Conservation (phyloP, 352 stramenopile genomes). For the Phytopythium ostracodes region DNA sequence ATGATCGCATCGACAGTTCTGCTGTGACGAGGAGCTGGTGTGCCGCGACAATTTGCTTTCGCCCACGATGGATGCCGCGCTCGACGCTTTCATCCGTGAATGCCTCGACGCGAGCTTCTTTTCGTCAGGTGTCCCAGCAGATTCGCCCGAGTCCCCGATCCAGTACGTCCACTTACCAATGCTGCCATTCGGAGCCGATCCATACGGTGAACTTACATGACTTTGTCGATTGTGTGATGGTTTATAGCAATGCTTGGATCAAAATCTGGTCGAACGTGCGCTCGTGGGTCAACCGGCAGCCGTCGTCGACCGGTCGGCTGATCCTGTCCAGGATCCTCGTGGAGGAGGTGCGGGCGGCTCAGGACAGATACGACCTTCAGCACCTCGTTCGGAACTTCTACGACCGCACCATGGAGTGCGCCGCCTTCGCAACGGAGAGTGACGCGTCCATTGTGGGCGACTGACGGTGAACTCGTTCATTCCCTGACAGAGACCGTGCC, state of each 20-base stretch:
- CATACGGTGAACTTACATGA: no score
- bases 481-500: no score
- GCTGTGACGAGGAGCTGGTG: not conserved
- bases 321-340: conserved; percentile 5
- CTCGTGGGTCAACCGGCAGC: not conserved
- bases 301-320: not conserved
- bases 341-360: not conserved
- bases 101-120: not conserved
- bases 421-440: not conserved
- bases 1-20: not conserved
- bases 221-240: not conserved
- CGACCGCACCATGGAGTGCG: conserved; percentile 1
- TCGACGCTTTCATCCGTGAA: conserved; percentile 1
- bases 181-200: not conserved
- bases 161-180: not conserved
- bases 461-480: not conserved
- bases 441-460: not conserved
- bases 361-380: not conserved
- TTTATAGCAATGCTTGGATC: not conserved
- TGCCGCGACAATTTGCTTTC: not conserved
- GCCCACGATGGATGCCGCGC: not conserved
- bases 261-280: not conserved
- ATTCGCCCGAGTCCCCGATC: not conserved
- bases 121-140: not conserved
- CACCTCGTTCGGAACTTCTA: not conserved